Evolutionary conservation across 352 stramenopile species (phyloP).

Genomic region (Pythium plurisporium): DNA sequence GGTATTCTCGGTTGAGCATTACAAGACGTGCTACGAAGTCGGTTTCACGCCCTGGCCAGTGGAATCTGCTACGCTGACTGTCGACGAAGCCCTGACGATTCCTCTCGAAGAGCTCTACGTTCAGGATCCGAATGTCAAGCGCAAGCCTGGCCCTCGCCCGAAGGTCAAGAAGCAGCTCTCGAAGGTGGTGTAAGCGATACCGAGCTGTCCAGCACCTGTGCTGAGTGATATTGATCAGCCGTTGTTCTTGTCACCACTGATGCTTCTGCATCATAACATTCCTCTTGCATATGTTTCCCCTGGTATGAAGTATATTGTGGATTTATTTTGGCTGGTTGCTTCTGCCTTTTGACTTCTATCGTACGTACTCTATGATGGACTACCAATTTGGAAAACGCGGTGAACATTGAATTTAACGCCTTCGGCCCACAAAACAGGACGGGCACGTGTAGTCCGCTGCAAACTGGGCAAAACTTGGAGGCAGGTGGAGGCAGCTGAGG

Average conservation of each 20-base stretch:
- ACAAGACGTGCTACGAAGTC: slow-evolving; percentile 52
- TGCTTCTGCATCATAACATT: no score
- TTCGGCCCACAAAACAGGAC: slow-evolving; percentile 51
- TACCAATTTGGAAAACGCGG: not conserved
- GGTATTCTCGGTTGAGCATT: slow-evolving; percentile 65
- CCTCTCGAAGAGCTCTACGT: slow-evolving; percentile 61
- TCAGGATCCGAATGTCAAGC: slow-evolving; percentile 40
- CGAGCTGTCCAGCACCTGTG: not conserved
- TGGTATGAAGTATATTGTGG: not conserved
- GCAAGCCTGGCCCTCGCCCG: slow-evolving; percentile 56
- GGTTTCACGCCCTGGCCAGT: slow-evolving; percentile 58
- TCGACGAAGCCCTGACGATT: slow-evolving; percentile 51
- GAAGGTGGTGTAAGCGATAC: slow-evolving; percentile 13
- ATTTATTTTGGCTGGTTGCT: not conserved
- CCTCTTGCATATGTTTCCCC: no score
- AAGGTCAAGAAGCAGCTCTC: slow-evolving; percentile 31
- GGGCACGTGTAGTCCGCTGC: slow-evolving; percentile 56
- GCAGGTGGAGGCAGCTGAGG: slow-evolving; percentile 48
- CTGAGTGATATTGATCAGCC: not conserved
- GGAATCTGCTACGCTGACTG: slow-evolving; percentile 39
- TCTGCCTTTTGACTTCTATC: no score
- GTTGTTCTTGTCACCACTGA: no score
- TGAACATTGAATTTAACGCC: slow-evolving; percentile 3
- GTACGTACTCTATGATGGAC: not conserved
- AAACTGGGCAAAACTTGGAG: slow-evolving; percentile 55